These are phyloP conservation scores for Neonectria faginata DNA, from an alignment of 2,329 filamentous ascomycete species.

Conservation along the genomic window DNA sequence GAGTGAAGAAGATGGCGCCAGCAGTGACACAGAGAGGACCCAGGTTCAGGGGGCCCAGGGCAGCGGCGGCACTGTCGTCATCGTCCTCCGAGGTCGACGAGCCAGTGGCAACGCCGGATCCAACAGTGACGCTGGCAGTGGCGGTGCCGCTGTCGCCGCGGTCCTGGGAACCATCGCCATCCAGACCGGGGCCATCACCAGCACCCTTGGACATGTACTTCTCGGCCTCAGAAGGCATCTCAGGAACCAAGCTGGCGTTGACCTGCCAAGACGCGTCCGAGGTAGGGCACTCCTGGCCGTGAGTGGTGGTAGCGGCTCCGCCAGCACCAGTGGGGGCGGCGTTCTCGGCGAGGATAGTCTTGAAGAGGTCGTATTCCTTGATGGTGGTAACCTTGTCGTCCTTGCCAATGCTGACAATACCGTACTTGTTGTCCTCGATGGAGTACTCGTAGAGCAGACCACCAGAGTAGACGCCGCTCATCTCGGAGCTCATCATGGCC, in stretches of 20 bases:
- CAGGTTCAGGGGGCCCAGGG: constrained; percentile 44
- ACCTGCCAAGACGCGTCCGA: constrained; percentile 64
- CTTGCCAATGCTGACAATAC: constrained; percentile 74
- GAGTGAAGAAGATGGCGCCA: constrained; percentile 51
- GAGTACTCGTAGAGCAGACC: constrained; percentile 97
- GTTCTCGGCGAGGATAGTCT: constrained; percentile 61
- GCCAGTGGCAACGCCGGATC: constrained; percentile 48
- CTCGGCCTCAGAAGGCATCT: constrained; percentile 62
- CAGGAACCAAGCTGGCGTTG: constrained; percentile 61
- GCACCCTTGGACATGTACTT: constrained; percentile 67
- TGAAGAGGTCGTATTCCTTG: constrained; percentile 70
- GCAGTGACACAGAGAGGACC: constrained; percentile 52
- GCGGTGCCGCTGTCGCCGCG: constrained; percentile 60
- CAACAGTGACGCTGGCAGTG: constrained; percentile 55
- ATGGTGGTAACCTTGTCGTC: constrained; percentile 65
- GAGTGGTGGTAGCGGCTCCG: constrained; percentile 61
- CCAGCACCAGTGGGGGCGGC: constrained; percentile 64
- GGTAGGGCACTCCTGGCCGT: constrained; percentile 62
- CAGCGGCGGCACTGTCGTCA: constrained; percentile 49
- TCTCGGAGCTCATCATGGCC: constrained; percentile 83
- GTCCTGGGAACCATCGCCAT: constrained; percentile 66
- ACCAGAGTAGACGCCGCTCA: constrained; percentile 93
- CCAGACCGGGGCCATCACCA: constrained; percentile 65
- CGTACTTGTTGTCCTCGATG: constrained; percentile 81
- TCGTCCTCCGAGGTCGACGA: constrained; percentile 36